Percentiles rank a stretch among this genome's conserved stretches.
phyloP scores from a whole-genome alignment of 2,329 filamentous ascomycete species.

The Penicillium sp. region DNA sequence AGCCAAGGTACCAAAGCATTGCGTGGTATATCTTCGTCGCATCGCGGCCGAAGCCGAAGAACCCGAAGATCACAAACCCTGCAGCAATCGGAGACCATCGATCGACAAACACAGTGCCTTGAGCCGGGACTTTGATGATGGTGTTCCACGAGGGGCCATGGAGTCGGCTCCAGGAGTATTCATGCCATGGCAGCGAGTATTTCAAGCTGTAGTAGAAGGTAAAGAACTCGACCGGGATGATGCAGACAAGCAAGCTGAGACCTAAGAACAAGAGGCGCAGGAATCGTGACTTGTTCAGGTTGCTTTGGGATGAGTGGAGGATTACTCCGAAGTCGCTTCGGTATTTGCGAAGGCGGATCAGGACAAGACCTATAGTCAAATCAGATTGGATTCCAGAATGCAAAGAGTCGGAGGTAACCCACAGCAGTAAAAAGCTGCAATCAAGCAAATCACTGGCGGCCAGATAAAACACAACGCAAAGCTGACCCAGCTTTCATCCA shows the following conservation, averaged over 20 bases:
- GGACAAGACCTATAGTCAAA: conserved; percentile 56
- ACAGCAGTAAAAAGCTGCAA: conserved; percentile 64
- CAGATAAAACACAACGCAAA: conserved; percentile 61
- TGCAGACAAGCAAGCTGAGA: conserved; percentile 60
- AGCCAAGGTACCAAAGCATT: conserved; percentile 48
- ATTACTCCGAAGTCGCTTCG: conserved; percentile 62
- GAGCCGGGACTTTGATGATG: conserved; percentile 53
- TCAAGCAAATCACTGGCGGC: conserved; percentile 58
- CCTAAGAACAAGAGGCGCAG: conserved; percentile 55
- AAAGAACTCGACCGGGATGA: conserved; percentile 59
- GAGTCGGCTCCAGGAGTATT: conserved; percentile 58
- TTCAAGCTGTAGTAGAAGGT: conserved; percentile 52
- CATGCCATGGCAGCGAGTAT: conserved; percentile 38
- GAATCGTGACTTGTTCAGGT: conserved; percentile 64
- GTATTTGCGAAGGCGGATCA: conserved; percentile 65
- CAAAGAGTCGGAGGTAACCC: conserved; percentile 31
- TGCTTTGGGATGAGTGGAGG: conserved; percentile 54
- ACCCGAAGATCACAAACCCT: conserved; percentile 62
- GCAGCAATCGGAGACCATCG: conserved; percentile 61
- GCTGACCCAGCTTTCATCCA: conserved; percentile 62
- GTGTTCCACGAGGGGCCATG: conserved; percentile 57
- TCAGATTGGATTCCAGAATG: not conserved
- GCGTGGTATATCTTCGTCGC: conserved; percentile 60
- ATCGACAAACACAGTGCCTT: conserved; percentile 55
- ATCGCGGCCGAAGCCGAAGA: conserved; percentile 68